Percentiles rank a stretch among this genome's conserved stretches.
phyloP scores from a whole-genome alignment of 805 yeast genomes.

The Schizosaccharomyces octosporus region DNA sequence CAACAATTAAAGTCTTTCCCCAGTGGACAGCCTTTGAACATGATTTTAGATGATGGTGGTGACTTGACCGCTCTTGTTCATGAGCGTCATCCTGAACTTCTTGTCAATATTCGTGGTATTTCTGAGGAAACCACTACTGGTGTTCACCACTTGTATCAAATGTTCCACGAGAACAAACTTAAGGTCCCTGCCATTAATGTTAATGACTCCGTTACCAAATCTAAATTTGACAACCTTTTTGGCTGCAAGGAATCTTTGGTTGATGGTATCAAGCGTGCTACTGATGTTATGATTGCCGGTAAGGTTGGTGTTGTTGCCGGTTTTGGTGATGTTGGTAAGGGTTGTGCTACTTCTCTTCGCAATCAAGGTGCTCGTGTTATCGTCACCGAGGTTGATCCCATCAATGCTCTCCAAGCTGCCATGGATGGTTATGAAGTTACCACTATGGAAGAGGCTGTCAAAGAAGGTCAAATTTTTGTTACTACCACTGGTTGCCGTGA shows the following conservation, averaged over 20 bases:
- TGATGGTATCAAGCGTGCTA: constrained; percentile 98
- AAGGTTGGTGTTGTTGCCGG: constrained; percentile 97
- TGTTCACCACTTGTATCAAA: constrained; percentile 95
- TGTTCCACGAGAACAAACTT: constrained; percentile 65
- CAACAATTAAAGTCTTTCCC: constrained; percentile 96
- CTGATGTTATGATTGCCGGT: constrained; percentile 98
- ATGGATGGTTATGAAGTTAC: constrained; percentile 95
- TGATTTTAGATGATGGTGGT: constrained; percentile 98
- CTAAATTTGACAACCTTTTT: constrained; percentile 96
- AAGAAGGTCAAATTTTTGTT: constrained; percentile 86
- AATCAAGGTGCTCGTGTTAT: constrained; percentile 98
- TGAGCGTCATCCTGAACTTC: constrained; percentile 93
- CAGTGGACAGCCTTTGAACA: constrained; percentile 81
- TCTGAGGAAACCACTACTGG: constrained; percentile 99
- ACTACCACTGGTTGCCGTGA: constrained; percentile 99
- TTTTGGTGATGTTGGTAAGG: constrained; percentile 99
- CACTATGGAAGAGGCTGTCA: constrained; percentile 82
- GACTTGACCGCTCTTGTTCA: constrained; percentile 91
- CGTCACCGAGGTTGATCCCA: constrained; percentile 93
- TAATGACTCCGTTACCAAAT: constrained; percentile 95
- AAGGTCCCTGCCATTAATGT: constrained; percentile 99
- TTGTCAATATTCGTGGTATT: constrained; percentile 80
- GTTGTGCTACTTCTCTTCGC: constrained; percentile 96
- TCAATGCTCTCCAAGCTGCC: constrained; percentile 97
- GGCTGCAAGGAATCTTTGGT: constrained; percentile 97